phyloP scores from a whole-genome alignment of 495 filamentous ascomycete species.

The Articulospora tetracladia region DNA sequence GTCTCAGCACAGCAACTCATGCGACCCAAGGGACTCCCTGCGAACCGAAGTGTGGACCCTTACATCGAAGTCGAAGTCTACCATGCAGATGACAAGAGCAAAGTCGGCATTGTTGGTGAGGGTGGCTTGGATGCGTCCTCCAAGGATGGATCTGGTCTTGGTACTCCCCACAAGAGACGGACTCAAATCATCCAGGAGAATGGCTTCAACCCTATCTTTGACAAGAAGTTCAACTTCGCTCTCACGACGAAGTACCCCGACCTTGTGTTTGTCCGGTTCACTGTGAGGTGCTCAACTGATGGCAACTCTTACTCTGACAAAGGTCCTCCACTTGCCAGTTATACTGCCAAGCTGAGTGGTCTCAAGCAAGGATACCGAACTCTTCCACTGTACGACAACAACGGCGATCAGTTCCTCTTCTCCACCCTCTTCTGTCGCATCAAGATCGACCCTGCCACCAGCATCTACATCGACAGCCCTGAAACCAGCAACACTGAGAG shows the following conservation, averaged over 20 bases:
- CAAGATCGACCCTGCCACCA: conserved; percentile 54
- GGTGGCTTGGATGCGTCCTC: conserved; percentile 68
- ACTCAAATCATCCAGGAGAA: conserved; percentile 79
- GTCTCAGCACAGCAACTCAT: conserved; percentile 95
- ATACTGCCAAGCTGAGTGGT: conserved; percentile 85
- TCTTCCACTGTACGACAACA: conserved; percentile 82
- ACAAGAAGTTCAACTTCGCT: conserved; percentile 64
- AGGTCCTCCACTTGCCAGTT: conserved; percentile 70
- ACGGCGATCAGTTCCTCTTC: conserved; percentile 88
- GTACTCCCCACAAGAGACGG: conserved; percentile 70
- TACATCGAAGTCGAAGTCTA: conserved; percentile 95
- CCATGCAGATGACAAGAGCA: conserved; percentile 79
- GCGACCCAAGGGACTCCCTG: conserved; percentile 64
- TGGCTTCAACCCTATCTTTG: conserved; percentile 87
- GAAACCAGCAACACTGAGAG: conserved; percentile 24
- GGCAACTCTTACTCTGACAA: conserved; percentile 60
- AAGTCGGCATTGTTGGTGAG: conserved; percentile 55
- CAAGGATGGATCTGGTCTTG: conserved; percentile 68
- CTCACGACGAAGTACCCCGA: conserved; percentile 88
- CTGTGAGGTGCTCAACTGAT: conserved; percentile 77
- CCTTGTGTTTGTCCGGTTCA: conserved; percentile 89
- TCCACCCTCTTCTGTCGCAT: conserved; percentile 93
- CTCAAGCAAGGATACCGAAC: conserved; percentile 95
- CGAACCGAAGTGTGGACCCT: conserved; percentile 76
- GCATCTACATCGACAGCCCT: conserved; percentile 45